Evolutionary conservation across 495 filamentous ascomycete species (phyloP), one percentile per base, ranked within the genome.

Genomic region (Penicillium desertorum): DNA sequence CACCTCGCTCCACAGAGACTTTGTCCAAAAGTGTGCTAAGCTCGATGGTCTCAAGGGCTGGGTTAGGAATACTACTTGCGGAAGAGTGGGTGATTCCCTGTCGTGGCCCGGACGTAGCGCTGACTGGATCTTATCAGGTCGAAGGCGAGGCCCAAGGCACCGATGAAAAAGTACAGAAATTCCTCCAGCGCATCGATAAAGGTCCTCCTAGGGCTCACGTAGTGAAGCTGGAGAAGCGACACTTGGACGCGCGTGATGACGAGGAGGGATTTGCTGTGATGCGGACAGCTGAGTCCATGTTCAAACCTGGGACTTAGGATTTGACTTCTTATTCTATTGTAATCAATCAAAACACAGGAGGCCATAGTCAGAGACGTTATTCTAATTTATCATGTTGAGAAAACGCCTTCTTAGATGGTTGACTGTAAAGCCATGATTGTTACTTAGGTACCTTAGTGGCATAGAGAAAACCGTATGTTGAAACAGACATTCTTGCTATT

Each of bases 71-170:
- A 88, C 84, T 0, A 73, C 79, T 7, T 85, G 88, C 56, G 87
- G 87, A 47, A 85, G 86, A 70, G 91, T 89, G 14, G 17, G 62
- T 48, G 9, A 67, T 32, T 66, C 59, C 37, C 14, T 32, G 16
- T 25, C 9, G 20, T 11, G 23, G 25, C 20, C 32, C 61, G 6
- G 48, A 52, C 14, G 16, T 20, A n/a, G 16, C 39, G 7, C 23
- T 45, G 14, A 56, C 45, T 30, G 17, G 19, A 42, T 48, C 22
- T 8, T 10, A 34, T 29, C 58, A 94, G 88, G 91, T 97, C n/a
- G 85, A 88, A 68, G 92, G 92, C 41, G 92, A 97, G 74, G 91
- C 86, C 2, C 92, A 97, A 64, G 92, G 92, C 32, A 71, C 80
- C 14, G 78, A 84, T 10, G 77, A 83, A 11, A 69, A 77, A 5